phyloP scores from a whole-genome alignment of 768 basidiomycete genomes.

The Rhodotorula babjevae region DNA sequence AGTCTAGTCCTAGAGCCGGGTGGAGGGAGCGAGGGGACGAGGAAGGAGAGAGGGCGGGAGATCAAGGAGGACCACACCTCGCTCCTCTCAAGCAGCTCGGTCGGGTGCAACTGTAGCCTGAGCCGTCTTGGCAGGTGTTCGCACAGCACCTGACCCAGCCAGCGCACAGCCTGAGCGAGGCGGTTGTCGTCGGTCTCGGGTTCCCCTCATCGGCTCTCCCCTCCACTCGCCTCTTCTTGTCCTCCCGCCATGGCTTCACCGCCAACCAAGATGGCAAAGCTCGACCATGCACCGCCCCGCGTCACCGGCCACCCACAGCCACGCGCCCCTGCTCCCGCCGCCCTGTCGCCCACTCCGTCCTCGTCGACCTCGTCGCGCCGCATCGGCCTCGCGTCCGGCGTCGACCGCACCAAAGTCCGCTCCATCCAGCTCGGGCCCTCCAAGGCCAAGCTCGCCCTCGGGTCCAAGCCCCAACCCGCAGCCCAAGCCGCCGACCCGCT shows the following conservation, averaged over 20 bases:
- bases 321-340: background rate
- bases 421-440: background rate
- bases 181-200: too few relatives aligned
- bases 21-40: too few relatives aligned
- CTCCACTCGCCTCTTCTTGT: too few relatives aligned
- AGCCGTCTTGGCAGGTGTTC: too few relatives aligned
- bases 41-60: too few relatives aligned
- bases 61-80: too few relatives aligned
- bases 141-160: too few relatives aligned
- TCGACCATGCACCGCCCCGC: background rate
- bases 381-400: conserved; percentile 17
- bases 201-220: too few relatives aligned
- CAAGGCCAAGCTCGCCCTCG: background rate
- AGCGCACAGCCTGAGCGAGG: too few relatives aligned
- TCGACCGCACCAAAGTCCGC: conserved; percentile 1
- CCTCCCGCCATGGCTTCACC: background rate
- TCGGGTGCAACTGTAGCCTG: too few relatives aligned
- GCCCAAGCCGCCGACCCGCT: background rate
- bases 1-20: too few relatives aligned
- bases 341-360: background rate
- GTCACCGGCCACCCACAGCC: background rate
- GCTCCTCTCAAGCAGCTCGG: too few relatives aligned
- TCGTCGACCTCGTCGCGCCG: conserved; percentile 14
- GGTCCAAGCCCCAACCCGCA: background rate
- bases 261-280: background rate